Evolutionary conservation across 225 moss, liverwort and hornwort species (phyloP).

Genomic region (Polytrichum commune): DNA sequence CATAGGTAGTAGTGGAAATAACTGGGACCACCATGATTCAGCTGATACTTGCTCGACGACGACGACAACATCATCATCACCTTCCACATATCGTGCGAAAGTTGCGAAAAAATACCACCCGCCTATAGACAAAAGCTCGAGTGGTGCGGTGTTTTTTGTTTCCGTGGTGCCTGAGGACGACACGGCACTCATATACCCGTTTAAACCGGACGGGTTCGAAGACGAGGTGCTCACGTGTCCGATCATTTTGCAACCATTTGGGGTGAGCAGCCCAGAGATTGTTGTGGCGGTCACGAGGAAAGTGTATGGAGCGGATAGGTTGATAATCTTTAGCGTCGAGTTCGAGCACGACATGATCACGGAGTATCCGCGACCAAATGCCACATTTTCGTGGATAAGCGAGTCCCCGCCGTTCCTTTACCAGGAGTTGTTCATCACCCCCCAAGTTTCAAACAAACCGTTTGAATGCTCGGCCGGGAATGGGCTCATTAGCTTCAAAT

Average conservation of each 20-base stretch:
- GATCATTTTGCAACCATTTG: slow-evolving; percentile 30
- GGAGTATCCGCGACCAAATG: slow-evolving; percentile 21
- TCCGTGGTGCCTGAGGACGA: slow-evolving; percentile 25
- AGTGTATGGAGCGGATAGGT: slow-evolving; percentile 5
- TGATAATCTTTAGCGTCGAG: slow-evolving; percentile 26
- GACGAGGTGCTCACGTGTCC: slow-evolving; percentile 18
- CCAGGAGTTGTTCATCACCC: slow-evolving; percentile 17
- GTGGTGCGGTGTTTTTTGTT: slow-evolving; percentile 18
- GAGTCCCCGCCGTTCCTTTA: slow-evolving; percentile 24
- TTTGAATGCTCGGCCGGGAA: slow-evolving; percentile 27
- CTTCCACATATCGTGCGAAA: neutral
- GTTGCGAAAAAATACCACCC: neutral
- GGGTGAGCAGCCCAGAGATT: slow-evolving; percentile 14
- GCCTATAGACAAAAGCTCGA: neutral
- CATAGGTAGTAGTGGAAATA: neutral
- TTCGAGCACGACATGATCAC: slow-evolving; percentile 4
- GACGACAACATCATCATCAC: neutral
- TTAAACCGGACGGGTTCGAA: slow-evolving; percentile 17
- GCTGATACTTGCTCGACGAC: neutral
- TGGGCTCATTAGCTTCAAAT: slow-evolving; percentile 36
- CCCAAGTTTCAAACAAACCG: slow-evolving; percentile 22
- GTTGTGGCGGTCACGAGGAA: slow-evolving; percentile 22
- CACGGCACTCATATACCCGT: slow-evolving; percentile 13
- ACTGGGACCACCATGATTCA: neutral
- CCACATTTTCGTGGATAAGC: slow-evolving; percentile 23